phyloP scores from a whole-genome alignment of 2,329 filamentous ascomycete species.

The Graphilbum fragrans region DNA sequence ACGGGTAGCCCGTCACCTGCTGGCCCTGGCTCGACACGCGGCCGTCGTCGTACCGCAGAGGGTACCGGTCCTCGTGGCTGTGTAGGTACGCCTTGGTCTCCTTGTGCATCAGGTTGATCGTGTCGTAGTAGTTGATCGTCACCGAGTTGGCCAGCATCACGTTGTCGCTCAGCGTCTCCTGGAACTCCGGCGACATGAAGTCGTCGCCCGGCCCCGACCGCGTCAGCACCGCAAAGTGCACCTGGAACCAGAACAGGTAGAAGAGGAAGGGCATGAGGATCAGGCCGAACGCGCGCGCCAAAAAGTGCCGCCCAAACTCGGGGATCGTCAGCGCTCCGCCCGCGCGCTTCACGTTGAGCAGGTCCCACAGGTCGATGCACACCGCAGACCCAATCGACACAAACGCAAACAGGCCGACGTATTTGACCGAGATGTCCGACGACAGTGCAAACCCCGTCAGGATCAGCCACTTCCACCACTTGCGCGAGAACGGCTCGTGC shows the following conservation, averaged over 20 bases:
- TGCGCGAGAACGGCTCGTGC: constrained; percentile 77
- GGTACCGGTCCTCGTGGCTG: constrained; percentile 81
- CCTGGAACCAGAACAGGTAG: constrained; percentile 99
- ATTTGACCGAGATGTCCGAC: constrained; percentile 97
- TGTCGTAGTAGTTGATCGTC: constrained; percentile 81
- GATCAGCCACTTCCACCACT: constrained; percentile 99
- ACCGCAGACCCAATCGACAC: constrained; percentile 93
- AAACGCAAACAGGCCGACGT: constrained; percentile 93
- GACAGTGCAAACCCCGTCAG: constrained; percentile 89
- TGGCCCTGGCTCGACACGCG: constrained; percentile 95
- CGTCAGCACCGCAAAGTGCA: constrained; percentile 84
- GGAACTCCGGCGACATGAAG: constrained; percentile 97
- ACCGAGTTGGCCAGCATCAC: constrained; percentile 79
- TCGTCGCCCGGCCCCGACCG: constrained; percentile 91
- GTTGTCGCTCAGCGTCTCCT: constrained; percentile 94
- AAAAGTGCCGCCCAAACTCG: constrained; percentile 81
- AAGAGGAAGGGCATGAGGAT: constrained; percentile 91
- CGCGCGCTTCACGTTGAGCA: constrained; percentile 78
- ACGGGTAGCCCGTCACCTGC: constrained; percentile 95
- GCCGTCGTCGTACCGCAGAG: constrained; percentile 91
- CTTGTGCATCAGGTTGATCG: constrained; percentile 83
- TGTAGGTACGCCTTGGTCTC: constrained; percentile 95
- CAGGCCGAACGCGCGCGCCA: constrained; percentile 71
- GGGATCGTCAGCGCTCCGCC: constrained; percentile 68
- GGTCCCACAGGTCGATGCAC: constrained; percentile 85